A percentile compares a stretch with the other conserved stretches of the same genome.
phyloP scores from a whole-genome alignment of 192 early-diverging fungal genomes.

The Pilaira anomala region DNA sequence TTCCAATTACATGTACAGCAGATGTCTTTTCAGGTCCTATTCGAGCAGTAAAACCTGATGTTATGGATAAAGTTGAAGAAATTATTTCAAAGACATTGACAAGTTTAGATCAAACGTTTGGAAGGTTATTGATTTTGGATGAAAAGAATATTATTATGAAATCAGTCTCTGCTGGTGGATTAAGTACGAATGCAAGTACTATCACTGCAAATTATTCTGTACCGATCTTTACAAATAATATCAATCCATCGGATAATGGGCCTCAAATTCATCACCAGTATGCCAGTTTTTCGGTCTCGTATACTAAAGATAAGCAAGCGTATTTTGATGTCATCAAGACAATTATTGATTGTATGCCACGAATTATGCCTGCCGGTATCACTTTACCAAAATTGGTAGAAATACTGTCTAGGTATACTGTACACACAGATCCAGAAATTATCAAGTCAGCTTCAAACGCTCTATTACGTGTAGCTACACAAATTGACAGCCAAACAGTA shows the following conservation, averaged over 20 bases:
- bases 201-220: conserved; percentile 25
- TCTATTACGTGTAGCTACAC: conserved; percentile 60
- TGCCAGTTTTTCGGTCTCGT: conserved; percentile 46
- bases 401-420: conserved; percentile 72
- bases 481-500: conserved; percentile 52
- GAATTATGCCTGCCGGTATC: conserved; percentile 64
- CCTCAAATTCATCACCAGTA: conserved; percentile 46
- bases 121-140: conserved; percentile 45
- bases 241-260: conserved; percentile 12
- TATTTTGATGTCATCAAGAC: conserved; percentile 69
- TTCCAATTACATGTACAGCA: conserved; percentile 31
- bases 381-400: conserved; percentile 66
- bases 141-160: conserved; percentile 42
- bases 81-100: conserved; percentile 57
- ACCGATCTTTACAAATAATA: conserved; percentile 20
- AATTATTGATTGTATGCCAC: conserved; percentile 69
- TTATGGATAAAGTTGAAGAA: conserved; percentile 65
- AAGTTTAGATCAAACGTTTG: conserved; percentile 58
- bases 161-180: not conserved
- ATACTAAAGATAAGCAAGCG: conserved; percentile 54
- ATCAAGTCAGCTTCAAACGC: conserved; percentile 62
- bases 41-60: conserved; percentile 62
- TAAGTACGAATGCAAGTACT: conserved; percentile 6
- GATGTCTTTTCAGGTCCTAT: conserved; percentile 32
- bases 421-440: conserved; percentile 85